Base-by-base conservation (phyloP, 257 asterid genomes). In the Cruciata laevipes region DNA sequence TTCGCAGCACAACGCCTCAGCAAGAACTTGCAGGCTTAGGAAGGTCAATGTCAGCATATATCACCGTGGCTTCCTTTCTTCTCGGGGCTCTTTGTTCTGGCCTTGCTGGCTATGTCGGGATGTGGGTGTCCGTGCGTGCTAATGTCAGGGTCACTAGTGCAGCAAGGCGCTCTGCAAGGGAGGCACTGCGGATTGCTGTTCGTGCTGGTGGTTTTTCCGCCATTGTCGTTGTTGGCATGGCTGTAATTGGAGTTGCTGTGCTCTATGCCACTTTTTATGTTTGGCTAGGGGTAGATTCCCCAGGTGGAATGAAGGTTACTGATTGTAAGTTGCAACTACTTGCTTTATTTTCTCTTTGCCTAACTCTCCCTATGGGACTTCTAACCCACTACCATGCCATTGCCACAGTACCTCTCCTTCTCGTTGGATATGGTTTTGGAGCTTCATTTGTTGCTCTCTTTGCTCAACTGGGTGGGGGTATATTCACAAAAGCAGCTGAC, bases 171-270 rank as follows among this genome's bases (percentile, higher is more conserved):
- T 94, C 99, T 31, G 90, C 96, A 25, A 84, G 97, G 73, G 99
- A 94, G 87, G 97, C 99, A 51, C 80, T 94, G 80, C 99, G 88
- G 99, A 74, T 94, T 73, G 97, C 99, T 75, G 95, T 94, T 77
- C 96, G 99, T 69, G 99, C 99, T 76, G 99, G 99, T 84, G 99
- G 99, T 21, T 88, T 88, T 82, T 90, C 99, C 56, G 99, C 99
- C 70, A 76, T 90, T 75, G 89, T 94, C 57, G 99, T 94, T 69
- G 97, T 94, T 65, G 99, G 97, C 69, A 80, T 94, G 99, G 96
- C 99, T 83, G 99, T 94, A 56, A 59, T 85, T 74, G 99, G 99
- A 62, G 83, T 94, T 71, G 90, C 99, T 57, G 72, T 94, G 71
- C 96, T 94, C 58, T 94, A 94, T 77, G 76, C 97, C 66, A 81